These are phyloP conservation scores for Bonnemaisonia californica DNA, from an alignment of 31 red algal species.

Conservation along the genomic window DNA sequence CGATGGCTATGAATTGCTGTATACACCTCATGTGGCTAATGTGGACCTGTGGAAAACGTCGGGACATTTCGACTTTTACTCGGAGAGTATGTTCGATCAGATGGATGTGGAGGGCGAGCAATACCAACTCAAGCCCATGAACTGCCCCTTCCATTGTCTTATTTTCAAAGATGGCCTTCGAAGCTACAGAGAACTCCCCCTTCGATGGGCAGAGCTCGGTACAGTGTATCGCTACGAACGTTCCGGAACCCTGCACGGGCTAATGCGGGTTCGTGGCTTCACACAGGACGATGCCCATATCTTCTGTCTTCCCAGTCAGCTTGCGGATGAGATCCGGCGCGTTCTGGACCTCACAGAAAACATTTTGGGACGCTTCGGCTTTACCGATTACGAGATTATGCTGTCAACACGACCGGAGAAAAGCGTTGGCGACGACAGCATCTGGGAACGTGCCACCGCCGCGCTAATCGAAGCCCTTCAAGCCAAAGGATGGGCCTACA, in stretches of 20 bases:
- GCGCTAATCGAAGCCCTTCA: slow-evolving; percentile 82
- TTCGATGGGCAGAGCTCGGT: slow-evolving; percentile 98
- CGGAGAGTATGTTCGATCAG: slow-evolving; percentile 97
- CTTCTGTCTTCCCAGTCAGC: slow-evolving; percentile 94
- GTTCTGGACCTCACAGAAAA: slow-evolving; percentile 93
- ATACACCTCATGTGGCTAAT: slow-evolving; percentile 97
- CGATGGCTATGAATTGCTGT: slow-evolving; percentile 94
- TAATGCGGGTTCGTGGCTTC: slow-evolving; percentile 99
- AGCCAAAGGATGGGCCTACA: slow-evolving; percentile 86
- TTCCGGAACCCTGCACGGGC: slow-evolving; percentile 95
- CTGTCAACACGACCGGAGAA: slow-evolving; percentile 96
- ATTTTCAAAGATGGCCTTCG: slow-evolving; percentile 87
- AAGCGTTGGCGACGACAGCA: slow-evolving; percentile 91
- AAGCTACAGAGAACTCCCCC: slow-evolving; percentile 95
- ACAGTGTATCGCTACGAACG: slow-evolving; percentile 99
- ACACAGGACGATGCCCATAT: slow-evolving; percentile 99
- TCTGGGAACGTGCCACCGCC: slow-evolving; percentile 84
- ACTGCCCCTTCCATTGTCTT: slow-evolving; percentile 98
- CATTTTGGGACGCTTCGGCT: slow-evolving; percentile 95
- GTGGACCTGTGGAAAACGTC: slow-evolving; percentile 95
- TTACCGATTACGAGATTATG: slow-evolving; percentile 92
- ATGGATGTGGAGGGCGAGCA: slow-evolving; percentile 92
- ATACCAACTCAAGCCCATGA: slow-evolving; percentile 99
- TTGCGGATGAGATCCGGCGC: slow-evolving; percentile 81
- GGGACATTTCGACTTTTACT: slow-evolving; percentile 98